Evolutionary conservation across 2,329 filamentous ascomycete species (phyloP), one percentile per base, ranked within the genome.

Genomic region (Hawksworthiomyces lignivorus): DNA sequence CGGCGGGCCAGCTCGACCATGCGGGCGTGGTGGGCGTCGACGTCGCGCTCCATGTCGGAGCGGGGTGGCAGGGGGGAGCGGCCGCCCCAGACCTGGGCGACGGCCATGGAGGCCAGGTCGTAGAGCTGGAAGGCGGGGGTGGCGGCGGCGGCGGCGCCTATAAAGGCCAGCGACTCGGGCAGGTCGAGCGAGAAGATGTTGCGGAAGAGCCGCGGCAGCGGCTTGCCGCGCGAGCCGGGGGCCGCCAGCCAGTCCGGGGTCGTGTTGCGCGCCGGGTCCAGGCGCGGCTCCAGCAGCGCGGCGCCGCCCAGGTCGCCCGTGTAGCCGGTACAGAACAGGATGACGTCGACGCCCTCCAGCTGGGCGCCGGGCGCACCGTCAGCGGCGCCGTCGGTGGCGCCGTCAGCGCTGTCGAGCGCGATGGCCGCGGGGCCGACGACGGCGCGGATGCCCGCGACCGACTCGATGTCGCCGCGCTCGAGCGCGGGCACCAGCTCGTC

Each of bases 271-370:
- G 28, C 20, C 3, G 42, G 36, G 26, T 30, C 21, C 18, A 43
- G 18, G 9, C 17, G 15, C 7, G 31, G 31, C 15, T 39, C 36
- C 11, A 46, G 36, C n/a, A 43, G n/a, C 4, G 26, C 32, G 29
- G 32, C 20, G 20, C 34, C 41, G 20, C 34, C 41, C n/a, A 44
- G 22, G 21, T 44, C 31, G 33, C 32, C 20, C 40, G 30, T 7
- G 50, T 86, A 86, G 0, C 82, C 82, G 0, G 82, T 86, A n/a
- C 73, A 77, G 7, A 87, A 54, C 15, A 87, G 67, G 0, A 87
- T 67, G 17, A 65, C 62, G 50, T 87, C 70, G 26, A 87, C 74
- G 8, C 69, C 63, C 18, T 62, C 62, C 1, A 87, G 53, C 24
- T 8, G 8, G 24, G 24, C 24, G n/a, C n/a, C n/a, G n/a, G n/a